phyloP scores from a whole-genome alignment of 2,329 filamentous ascomycete species.

The Chalaropsis thielavioides region DNA sequence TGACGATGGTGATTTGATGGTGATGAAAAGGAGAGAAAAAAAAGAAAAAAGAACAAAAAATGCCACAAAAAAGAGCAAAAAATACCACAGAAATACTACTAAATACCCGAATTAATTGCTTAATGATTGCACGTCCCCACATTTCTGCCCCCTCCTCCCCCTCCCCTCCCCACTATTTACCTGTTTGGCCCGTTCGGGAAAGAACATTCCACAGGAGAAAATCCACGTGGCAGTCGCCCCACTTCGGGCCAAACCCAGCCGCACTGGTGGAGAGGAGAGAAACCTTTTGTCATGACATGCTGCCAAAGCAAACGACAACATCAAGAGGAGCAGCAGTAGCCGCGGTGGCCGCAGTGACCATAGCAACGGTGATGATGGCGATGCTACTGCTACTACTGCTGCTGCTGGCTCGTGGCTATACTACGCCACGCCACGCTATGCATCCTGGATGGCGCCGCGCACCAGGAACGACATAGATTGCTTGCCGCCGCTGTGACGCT shows the following conservation, averaged over 20 bases:
- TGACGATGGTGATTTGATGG: neutral
- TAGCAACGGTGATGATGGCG: too few relatives aligned
- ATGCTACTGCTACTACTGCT: too few relatives aligned
- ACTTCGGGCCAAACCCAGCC: neutral
- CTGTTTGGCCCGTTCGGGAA: constrained; percentile 11
- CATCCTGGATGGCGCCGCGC: too few relatives aligned
- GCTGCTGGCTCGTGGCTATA: too few relatives aligned
- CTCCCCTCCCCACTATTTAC: constrained; percentile 1
- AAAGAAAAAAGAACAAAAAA: neutral
- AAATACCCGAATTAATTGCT: neutral
- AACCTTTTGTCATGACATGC: neutral
- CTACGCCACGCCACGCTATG: too few relatives aligned
- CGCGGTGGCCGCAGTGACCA: too few relatives aligned
- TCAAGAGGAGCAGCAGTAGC: too few relatives aligned
- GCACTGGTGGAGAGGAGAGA: neutral
- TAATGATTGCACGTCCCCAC: neutral
- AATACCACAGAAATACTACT: neutral
- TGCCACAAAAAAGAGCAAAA: neutral
- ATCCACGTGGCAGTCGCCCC: constrained; percentile 5
- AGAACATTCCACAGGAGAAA: constrained; percentile 7
- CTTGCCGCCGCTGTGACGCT: too few relatives aligned
- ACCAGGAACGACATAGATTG: too few relatives aligned
- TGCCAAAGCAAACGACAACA: too few relatives aligned
- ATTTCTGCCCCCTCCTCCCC: too few relatives aligned
- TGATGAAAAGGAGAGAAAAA: neutral